Conservation (phyloP, 176 grass and related monocot genomes). For the Ampelocalamus luodianensis region DNA sequence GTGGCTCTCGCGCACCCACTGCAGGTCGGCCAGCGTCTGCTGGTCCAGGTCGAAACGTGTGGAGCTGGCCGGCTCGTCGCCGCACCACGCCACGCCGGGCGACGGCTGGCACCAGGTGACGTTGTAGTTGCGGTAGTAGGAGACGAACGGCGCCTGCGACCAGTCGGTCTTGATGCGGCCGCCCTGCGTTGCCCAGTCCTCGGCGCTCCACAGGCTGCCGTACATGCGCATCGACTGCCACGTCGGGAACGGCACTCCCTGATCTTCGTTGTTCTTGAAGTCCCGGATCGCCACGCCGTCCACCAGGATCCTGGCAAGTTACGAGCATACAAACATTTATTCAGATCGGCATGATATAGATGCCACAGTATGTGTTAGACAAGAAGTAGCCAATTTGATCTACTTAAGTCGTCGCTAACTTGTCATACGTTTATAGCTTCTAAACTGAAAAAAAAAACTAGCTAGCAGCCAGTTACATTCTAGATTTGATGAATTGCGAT, state of each 20-base stretch:
- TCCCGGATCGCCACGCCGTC: conserved; percentile 57
- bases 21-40: conserved; percentile 4
- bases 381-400: neutral
- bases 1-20: conserved; percentile 1
- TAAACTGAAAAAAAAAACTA: no score
- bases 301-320: conserved; percentile 51
- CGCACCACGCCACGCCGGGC: conserved; percentile 51
- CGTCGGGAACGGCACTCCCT: conserved; percentile 51
- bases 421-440: no score
- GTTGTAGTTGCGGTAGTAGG: conserved; percentile 62
- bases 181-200: conserved; percentile 80
- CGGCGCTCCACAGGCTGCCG: conserved; percentile 68
- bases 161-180: conserved; percentile 77
- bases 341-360: no score
- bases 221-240: conserved; percentile 62
- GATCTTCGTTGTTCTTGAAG: conserved; percentile 63
- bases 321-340: no score
- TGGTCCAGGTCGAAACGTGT: conserved; percentile 23
- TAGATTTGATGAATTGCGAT: no score
- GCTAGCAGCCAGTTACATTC: no score
- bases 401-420: no score
- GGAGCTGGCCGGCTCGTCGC: conserved; percentile 38
- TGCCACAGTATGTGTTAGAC: no score
- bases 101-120: conserved; percentile 45
- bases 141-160: conserved; percentile 60